Conservation (phyloP, 202 grass and related monocot species). For the Alloteropsis angusta region DNA sequence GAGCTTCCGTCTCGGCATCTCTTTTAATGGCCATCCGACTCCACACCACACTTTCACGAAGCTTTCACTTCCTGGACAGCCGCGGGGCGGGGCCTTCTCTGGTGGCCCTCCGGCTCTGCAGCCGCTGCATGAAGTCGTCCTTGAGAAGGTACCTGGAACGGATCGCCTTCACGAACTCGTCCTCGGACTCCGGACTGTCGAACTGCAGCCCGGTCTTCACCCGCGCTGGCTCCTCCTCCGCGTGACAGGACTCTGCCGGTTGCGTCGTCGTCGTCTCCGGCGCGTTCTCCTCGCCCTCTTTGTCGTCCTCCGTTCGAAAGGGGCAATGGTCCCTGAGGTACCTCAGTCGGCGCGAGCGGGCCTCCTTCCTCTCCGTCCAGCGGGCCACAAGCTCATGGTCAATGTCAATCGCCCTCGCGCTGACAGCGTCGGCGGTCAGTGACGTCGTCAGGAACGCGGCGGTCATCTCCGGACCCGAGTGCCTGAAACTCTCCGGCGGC, state of each 20-base stretch:
- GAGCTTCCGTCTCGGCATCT: too few relatives aligned
- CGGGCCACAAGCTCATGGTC: background rate
- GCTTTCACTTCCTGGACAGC: background rate
- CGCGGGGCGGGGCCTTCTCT: too few relatives aligned
- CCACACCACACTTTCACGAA: background rate
- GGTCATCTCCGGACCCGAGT: background rate
- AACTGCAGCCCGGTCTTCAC: background rate
- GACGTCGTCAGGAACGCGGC: background rate
- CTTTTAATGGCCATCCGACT: background rate
- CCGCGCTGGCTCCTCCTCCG: background rate
- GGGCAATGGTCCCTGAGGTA: constrained; percentile 18
- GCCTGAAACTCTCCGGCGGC: background rate
- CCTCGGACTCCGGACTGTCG: background rate
- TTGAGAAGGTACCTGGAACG: background rate
- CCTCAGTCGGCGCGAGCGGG: background rate
- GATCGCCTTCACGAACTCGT: constrained; percentile 2
- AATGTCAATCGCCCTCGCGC: background rate
- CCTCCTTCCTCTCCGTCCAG: background rate
- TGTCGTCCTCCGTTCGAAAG: background rate
- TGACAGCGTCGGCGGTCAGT: background rate
- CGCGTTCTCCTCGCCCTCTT: background rate
- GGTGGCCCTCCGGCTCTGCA: background rate
- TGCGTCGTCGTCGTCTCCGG: background rate
- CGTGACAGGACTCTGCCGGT: background rate
- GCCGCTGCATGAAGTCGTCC: background rate